Evolutionary conservation across 345 rosid species (phyloP), one percentile per base, ranked within the genome.

Genomic region (Populus deltoides): DNA sequence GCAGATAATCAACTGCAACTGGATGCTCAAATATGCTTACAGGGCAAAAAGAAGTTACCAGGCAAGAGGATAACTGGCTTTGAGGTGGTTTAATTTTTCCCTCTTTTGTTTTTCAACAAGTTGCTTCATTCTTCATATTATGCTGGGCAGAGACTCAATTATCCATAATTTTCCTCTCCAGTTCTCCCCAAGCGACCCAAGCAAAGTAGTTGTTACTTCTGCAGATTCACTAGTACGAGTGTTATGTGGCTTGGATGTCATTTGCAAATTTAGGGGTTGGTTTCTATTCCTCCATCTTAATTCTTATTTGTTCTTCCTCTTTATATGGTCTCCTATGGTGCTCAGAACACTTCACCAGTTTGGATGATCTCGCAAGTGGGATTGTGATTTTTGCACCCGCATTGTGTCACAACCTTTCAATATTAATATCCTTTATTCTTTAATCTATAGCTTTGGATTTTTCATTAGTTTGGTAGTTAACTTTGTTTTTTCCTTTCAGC

Each of bases 31-130:
- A 76, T 91, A 72, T 81, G 81, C 78, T 69, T 92, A 75, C 90
- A 92, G 72, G 86, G 93, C 63, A 90, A 86, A 82, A 91, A 90
- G 84, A 92, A 92, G 84, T 77, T 77, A 31, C 75, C 88, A n/a
- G 89, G 90, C 85, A 90, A 86, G 86, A 84, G 92, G 75, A 88
- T 91, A 78, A 91, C 92, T 62, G 94, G 93, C 72, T 92, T 92
- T 82, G 90, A 92, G 92, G 92, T 87, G 25, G 61, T 67, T 36
- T 62, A 9, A 17, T 65, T 59, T 38, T 67, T 1, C 11, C 49
- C 20, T 29, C 59, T 68, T 49, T 7, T 55, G 36, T 45, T 33
- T 45, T 5, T 43, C 11, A 5, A 16, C 49, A n/a, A 3, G 33
- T 63, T 12, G 36, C 51, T 70, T 41, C 13, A 62, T 71, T 49